Conservation (phyloP, 2,329 filamentous ascomycete species). For the Coniosporium tulheliwenetii region DNA sequence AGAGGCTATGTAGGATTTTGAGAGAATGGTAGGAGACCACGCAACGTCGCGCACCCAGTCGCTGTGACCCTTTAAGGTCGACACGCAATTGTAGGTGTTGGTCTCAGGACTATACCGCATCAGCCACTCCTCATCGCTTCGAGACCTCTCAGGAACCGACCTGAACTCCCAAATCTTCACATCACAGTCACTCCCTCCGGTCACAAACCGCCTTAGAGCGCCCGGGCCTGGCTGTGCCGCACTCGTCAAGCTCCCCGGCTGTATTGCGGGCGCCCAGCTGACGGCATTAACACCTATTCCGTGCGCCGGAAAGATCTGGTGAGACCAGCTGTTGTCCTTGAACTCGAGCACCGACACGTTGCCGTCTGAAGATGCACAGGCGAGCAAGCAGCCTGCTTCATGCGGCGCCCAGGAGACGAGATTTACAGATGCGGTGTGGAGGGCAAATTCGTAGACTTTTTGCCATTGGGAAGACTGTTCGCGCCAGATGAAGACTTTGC, state of each 20-base stretch:
- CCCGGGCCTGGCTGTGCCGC: conserved; percentile 32
- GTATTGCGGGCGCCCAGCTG: conserved; percentile 78
- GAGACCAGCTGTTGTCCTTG: conserved; percentile 86
- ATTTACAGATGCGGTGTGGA: conserved; percentile 94
- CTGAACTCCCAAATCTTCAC: conserved; percentile 89
- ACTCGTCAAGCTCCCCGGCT: conserved; percentile 72
- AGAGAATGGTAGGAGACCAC: conserved; percentile 88
- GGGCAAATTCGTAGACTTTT: conserved; percentile 79
- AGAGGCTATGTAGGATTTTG: conserved; percentile 92
- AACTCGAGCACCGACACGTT: conserved; percentile 91
- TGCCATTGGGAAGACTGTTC: conserved; percentile 52
- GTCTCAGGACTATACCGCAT: conserved; percentile 26
- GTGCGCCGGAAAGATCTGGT: conserved; percentile 81
- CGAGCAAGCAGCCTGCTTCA: conserved; percentile 85
- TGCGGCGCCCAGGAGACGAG: conserved; percentile 96
- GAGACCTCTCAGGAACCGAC: too few species aligned
- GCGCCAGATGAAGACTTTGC: conserved; percentile 97
- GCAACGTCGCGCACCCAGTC: conserved; percentile 98
- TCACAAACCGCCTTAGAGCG: conserved; percentile 67
- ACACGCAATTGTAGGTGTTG: conserved; percentile 39
- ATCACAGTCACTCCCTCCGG: conserved; percentile 83
- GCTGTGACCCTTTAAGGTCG: conserved; percentile 62
- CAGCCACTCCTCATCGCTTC: neutral
- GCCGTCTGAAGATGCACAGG: conserved; percentile 87
- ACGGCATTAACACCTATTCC: conserved; percentile 91